Percentiles rank a stretch among this genome's conserved stretches.
These are phyloP conservation scores for Alternaria ethzedia DNA, from an alignment of 2,329 filamentous ascomycete genomes.

Conservation along the genomic window DNA sequence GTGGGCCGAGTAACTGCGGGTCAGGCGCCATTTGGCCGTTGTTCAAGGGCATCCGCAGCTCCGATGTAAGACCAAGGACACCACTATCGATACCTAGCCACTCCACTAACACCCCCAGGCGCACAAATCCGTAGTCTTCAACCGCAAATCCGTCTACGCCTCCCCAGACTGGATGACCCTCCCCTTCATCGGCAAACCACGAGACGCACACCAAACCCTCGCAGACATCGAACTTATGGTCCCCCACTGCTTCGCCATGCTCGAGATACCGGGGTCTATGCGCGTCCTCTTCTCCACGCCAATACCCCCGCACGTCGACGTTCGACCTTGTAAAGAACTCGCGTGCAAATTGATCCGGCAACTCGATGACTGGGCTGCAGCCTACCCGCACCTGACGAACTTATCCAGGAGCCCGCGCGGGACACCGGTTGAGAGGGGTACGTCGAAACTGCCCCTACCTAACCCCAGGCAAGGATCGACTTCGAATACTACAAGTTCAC, in stretches of 20 bases:
- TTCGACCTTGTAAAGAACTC: conserved; percentile 18
- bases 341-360: conserved; percentile 21
- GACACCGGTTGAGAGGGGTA: neutral
- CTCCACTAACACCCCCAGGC: conserved; percentile 26
- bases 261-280: conserved; percentile 25
- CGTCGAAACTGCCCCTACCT: neutral
- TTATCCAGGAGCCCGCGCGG: neutral
- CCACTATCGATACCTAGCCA: neutral
- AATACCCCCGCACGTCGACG: conserved; percentile 20
- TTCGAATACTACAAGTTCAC: neutral
- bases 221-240: conserved; percentile 37
- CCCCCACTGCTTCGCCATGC: conserved; percentile 27
- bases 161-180: conserved; percentile 38
- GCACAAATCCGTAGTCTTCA: conserved; percentile 35
- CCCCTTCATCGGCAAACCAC: conserved; percentile 30
- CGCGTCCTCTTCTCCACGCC: conserved; percentile 24
- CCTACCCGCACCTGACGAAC: neutral
- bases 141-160: conserved; percentile 35
- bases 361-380: conserved; percentile 10
- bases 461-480: neutral
- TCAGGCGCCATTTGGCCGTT: conserved; percentile 30
- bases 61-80: conserved; percentile 29
- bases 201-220: conserved; percentile 35
- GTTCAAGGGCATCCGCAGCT: conserved; percentile 38
- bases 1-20: conserved; percentile 36